Percentiles rank a stretch among this genome's conserved stretches.
Evolutionary conservation across 352 stramenopile genomes (phyloP).

Genomic region (Lagenidium giganteum): DNA sequence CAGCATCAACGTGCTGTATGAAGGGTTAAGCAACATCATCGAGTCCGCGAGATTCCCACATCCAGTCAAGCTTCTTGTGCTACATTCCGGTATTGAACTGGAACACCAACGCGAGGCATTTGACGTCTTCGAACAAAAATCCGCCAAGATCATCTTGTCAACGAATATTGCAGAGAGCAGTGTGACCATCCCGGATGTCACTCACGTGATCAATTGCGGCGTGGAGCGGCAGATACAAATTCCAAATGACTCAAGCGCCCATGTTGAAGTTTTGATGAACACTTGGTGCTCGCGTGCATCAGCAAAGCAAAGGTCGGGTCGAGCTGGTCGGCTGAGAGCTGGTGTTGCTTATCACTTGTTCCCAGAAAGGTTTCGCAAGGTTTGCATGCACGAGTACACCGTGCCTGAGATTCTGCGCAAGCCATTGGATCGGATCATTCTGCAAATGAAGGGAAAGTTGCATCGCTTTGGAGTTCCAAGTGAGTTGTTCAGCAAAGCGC

Average conservation of each 20-base stretch:
- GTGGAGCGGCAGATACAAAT: constrained; percentile 79
- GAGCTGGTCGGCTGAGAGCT: constrained; percentile 89
- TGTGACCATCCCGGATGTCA: constrained; percentile 92
- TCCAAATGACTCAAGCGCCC: constrained; percentile 43
- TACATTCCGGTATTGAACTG: constrained; percentile 59
- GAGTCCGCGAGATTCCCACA: too few species aligned
- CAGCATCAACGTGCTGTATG: constrained; percentile 88
- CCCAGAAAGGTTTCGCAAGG: constrained; percentile 42
- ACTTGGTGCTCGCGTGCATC: constrained; percentile 92
- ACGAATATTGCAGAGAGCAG: constrained; percentile 96
- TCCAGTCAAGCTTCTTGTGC: constrained; percentile 42
- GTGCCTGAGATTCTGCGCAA: constrained; percentile 70
- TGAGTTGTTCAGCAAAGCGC: constrained; percentile 42
- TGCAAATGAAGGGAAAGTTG: constrained; percentile 60
- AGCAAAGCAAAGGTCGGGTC: constrained; percentile 70
- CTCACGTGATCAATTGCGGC: constrained; percentile 72
- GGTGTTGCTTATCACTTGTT: constrained; percentile 89
- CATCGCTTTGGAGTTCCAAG: constrained; percentile 53
- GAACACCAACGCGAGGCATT: constrained; percentile 65
- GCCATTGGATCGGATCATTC: constrained; percentile 61
- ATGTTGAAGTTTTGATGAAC: constrained; percentile 57
- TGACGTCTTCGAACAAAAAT: constrained; percentile 26
- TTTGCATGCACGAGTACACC: constrained; percentile 67
- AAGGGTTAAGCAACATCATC: too few species aligned
- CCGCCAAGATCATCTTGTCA: constrained; percentile 90